Evolutionary conservation across 805 yeast species (phyloP), one percentile per base, ranked within the genome.

Genomic region (Wickerhamiella bombiphila): DNA sequence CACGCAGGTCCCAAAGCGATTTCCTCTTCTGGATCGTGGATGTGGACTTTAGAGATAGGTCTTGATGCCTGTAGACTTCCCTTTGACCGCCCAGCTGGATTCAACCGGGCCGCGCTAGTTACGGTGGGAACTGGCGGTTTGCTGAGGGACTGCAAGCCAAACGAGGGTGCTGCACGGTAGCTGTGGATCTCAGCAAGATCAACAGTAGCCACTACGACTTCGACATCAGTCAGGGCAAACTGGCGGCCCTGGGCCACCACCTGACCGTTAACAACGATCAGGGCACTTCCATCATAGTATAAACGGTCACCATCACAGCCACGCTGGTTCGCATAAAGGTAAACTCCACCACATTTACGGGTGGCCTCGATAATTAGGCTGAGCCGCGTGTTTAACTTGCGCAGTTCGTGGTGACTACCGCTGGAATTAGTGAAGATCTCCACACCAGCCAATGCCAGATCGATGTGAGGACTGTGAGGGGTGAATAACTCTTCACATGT

Each of bases 301-400:
- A 91, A 61, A 41, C 99, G 68, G 55, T 93, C 99, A 49, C 99
- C 99, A 56, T 91, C 99, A 57, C 99, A 91, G 2, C 99, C 99
- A 47, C 80, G 76, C 60, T 93, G 99, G 59, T 91, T 91, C 14
- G 97, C 72, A 51, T 91, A 91, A 35, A 91, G 63, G 51, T 91
- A 91, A 20, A 91, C 73, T 25, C 99, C 99, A 37, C 99, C 99
- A 55, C 96, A 86, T 59, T 91, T 85, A 38, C 82, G 71, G 2
- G 97, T 86, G 1, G 98, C 97, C 54, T 82, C 94, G 13, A 75
- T 71, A 48, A 91, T 91, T 53, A 91, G 66, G 40, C 78, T 71
- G 63, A 91, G 64, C 51, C 99, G 70, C 5, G 82, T 75, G 60
- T 88, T 73, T 46, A 93, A 67, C 55, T 91, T 91, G 44, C 98